Evolutionary conservation across 352 stramenopile genomes (phyloP), one percentile per base, ranked within the genome.

Genomic region (Phytophthora meadii): DNA sequence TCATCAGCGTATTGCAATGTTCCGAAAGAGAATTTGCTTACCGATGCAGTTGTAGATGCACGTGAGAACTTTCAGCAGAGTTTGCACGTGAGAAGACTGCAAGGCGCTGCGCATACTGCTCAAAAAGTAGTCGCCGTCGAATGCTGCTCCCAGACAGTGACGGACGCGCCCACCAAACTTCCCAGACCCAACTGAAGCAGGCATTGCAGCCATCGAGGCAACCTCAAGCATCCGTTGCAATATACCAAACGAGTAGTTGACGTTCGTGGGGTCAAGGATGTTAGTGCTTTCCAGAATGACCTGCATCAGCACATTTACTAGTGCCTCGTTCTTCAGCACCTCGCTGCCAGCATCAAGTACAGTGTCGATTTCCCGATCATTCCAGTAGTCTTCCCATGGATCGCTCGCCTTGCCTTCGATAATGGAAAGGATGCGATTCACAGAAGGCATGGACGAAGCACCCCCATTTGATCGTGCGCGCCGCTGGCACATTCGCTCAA

Each of bases 21-120:
- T 22, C 17, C 48, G 3, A 14, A 30, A 17, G 5, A 32, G 8
- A 39, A 37, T 11, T 34, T 36, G 30, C 75, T 48, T 74, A 94
- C 84, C 87, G 22, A 92, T 81, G 40, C 81, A 91, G 48, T 86
- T 93, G 65, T 95, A 95, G 17, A 95, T 74, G 56, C 88, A 95
- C 17, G 87, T 93, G 17, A 95, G 78, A 47, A 92, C 77, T 70
- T 95, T 95, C 47, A 95, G 79, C 48, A 95, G 64, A 24, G 87
- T 94, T 76, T 95, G 85, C 7, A 94, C 87, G 42, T 95, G 87
- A 0, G 75, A 79, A 11, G 87, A 94, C 44, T 88, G 69, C 9
- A 95, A 64, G 4, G 87, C 85, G 28, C 65, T 85, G n/a, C 82
- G 82, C 74, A 95, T 84, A 24, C 78, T 84, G 27, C 44, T 61